Evolutionary conservation across 768 basidiomycete species (phyloP).

Genomic region (Amanita muscaria): DNA sequence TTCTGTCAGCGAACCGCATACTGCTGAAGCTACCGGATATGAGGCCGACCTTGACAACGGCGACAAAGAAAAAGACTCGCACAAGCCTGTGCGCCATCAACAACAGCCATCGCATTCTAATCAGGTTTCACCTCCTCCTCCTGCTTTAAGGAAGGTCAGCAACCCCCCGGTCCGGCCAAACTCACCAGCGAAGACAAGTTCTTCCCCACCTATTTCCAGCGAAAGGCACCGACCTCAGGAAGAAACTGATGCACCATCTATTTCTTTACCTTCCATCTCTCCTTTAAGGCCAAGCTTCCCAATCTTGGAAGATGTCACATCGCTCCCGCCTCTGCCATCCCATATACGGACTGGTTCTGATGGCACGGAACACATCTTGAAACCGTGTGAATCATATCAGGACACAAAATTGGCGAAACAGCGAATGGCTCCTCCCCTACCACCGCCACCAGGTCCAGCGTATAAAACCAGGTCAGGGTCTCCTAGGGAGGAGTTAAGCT

Average conservation of each 20-base stretch:
- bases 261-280: slow-evolving; percentile 24
- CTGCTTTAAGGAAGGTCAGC: neutral
- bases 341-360: slow-evolving; percentile 45
- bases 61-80: slow-evolving; percentile 38
- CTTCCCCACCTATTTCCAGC: slow-evolving; percentile 19
- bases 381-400: slow-evolving; percentile 28
- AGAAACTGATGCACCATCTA: slow-evolving; percentile 14
- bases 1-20: slow-evolving; percentile 53
- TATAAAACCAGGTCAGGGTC: slow-evolving; percentile 18
- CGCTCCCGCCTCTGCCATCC: slow-evolving; percentile 21
- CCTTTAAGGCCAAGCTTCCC: slow-evolving; percentile 34
- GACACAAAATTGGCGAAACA: slow-evolving; percentile 25
- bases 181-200: slow-evolving; percentile 27
- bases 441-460: slow-evolving; percentile 14
- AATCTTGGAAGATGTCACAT: slow-evolving; percentile 28
- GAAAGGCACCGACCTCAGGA: slow-evolving; percentile 4
- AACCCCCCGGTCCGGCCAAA: slow-evolving; percentile 20
- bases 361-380: slow-evolving; percentile 38
- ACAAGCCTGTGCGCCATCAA: slow-evolving; percentile 30
- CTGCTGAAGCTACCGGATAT: slow-evolving; percentile 51
- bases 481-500: slow-evolving; percentile 22
- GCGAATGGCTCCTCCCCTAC: slow-evolving; percentile 16
- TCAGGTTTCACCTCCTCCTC: neutral
- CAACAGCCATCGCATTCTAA: slow-evolving; percentile 13
- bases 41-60: slow-evolving; percentile 62